Evolutionary conservation across 2,329 filamentous ascomycete species (phyloP).

Genomic region (Alternaria triticina): DNA sequence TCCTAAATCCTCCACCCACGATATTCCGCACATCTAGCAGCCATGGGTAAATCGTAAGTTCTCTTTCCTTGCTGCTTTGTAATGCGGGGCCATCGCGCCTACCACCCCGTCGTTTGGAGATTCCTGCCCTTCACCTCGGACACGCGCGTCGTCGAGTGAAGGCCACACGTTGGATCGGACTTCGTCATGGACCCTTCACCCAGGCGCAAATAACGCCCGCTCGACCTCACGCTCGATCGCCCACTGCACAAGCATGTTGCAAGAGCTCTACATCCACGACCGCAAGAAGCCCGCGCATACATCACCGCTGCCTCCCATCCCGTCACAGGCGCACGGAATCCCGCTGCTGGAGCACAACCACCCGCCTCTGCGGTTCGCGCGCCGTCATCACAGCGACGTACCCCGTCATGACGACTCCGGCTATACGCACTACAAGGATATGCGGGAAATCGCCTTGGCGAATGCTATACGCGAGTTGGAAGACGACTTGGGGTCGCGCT

Average conservation of each 20-base stretch:
- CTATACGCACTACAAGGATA: conserved; percentile 33
- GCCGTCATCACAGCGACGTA: conserved; percentile 27
- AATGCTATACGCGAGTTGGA: conserved; percentile 33
- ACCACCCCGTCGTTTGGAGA: conserved; percentile 19
- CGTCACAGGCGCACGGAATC: conserved; percentile 23
- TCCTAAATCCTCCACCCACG: not conserved
- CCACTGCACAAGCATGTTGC: conserved; percentile 17
- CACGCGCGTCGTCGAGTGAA: conserved; percentile 8
- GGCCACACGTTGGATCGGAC: not conserved
- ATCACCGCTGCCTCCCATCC: conserved; percentile 14
- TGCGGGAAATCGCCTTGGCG: conserved; percentile 32
- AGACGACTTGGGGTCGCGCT: conserved; percentile 30
- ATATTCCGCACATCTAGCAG: conserved; percentile 10
- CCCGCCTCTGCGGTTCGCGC: conserved; percentile 42
- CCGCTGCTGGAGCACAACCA: conserved; percentile 32
- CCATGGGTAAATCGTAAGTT: conserved; percentile 54
- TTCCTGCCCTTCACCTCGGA: conserved; percentile 27
- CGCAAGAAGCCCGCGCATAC: conserved; percentile 6
- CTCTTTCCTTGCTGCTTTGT: conserved; percentile 20
- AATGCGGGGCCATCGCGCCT: conserved; percentile 15
- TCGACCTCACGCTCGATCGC: conserved; percentile 6
- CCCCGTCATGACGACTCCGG: conserved; percentile 33
- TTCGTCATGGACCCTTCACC: conserved; percentile 13
- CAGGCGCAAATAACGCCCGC: conserved; percentile 1
- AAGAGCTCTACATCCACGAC: conserved; percentile 5